Base-by-base conservation (phyloP, 805 yeast genomes). In the Metschnikowia lochheadii region DNA sequence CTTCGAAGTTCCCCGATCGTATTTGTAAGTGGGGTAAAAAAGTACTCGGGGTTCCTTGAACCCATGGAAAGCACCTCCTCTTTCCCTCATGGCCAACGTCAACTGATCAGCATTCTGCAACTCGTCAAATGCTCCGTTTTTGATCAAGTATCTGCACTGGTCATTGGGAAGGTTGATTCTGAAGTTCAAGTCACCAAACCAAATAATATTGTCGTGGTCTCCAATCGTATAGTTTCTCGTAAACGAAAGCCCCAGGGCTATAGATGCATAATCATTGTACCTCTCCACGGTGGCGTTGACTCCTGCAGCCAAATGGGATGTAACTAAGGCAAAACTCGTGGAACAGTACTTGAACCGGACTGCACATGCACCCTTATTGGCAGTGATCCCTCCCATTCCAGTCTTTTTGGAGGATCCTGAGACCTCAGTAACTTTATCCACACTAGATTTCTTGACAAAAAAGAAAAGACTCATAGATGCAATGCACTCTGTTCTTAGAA, bases 181-280 rank as follows among this genome's bases (percentile, higher is more conserved):
- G 66, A 87, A 94, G 64, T 94, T 94, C 65, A 92, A 79, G 64
- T 94, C 99, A 20, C 99, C 99, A 42, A 92, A 68, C 99, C 99
- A 94, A 18, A 94, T 75, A 6, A 89, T 85, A 37, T 83, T 81
- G 62, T 92, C 97, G 65, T 90, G 97, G 60, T 89, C 92, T 56
- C 79, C 78, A 40, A 89, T 78, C n/a, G 76, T 78, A 46, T 83
- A 77, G 50, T 92, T 89, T 48, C 98, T 76, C 0, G 89, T 77
- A 58, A 94, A 91, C 21, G 85, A 74, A 34, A 94, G 76, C 0
- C 96, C 94, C 55, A 78, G 84, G 63, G 81, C 72, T 35, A 92
- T 83, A 6, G 89, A 81, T 46, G 80, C 79, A 67, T 84, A 91
- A 67, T 94, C 98, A 58, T 82, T 85, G 60, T 85, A 87, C 55